Conservation (phyloP, 163 green algal genomes). For the Chloromonas sp. region DNA sequence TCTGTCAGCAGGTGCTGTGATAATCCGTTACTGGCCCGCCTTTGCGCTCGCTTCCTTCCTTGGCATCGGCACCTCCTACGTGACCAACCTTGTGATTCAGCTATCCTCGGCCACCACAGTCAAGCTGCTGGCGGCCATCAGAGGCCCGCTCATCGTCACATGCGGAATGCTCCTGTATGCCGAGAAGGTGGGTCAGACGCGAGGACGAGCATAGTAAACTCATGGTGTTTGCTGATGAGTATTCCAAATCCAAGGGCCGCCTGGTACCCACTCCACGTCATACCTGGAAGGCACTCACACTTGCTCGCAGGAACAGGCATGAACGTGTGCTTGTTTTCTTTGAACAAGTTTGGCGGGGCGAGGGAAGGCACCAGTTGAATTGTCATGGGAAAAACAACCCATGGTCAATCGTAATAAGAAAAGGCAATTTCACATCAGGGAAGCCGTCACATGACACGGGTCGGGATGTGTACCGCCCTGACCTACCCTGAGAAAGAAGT, state of each 20-base stretch:
- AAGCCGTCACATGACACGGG: too few relatives aligned
- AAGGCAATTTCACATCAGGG: too few relatives aligned
- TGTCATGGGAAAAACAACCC: too few relatives aligned
- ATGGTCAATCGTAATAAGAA: too few relatives aligned
- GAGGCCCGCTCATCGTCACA: constrained; percentile 4
- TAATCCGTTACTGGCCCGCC: background rate
- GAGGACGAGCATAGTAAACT: too few relatives aligned
- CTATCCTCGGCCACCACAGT: constrained; percentile 10
- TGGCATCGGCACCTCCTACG: background rate
- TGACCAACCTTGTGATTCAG: constrained; percentile 6
- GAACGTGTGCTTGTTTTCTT: background rate
- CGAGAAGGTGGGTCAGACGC: background rate
- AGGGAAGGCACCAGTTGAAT: too few relatives aligned
- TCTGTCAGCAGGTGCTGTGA: background rate
- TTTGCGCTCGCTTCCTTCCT: background rate
- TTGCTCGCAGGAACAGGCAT: too few relatives aligned
- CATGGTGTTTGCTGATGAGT: background rate
- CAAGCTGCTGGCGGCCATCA: constrained; percentile 11
- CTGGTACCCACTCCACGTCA: too few relatives aligned
- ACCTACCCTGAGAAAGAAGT: background rate
- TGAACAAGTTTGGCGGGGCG: background rate
- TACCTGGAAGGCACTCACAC: too few relatives aligned
- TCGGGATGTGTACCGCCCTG: too few relatives aligned
- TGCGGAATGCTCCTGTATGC: constrained; percentile 7
- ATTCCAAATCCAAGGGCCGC: too few relatives aligned